phyloP scores from a whole-genome alignment of 805 yeast species.

The Saccharomyces eubayanus region DNA sequence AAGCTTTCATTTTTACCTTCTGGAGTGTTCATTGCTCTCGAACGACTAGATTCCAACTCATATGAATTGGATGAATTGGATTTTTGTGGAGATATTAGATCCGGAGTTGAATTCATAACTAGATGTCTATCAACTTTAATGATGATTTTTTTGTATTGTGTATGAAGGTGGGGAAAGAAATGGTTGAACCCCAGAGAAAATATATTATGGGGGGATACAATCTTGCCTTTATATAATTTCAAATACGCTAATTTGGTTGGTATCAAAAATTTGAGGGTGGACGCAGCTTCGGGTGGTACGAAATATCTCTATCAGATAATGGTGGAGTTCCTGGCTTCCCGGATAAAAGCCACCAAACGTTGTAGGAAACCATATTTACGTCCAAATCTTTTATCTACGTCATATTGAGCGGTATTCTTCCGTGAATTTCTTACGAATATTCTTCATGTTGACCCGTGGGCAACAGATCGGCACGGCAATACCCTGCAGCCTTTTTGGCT shows the following conservation, averaged over 20 bases:
- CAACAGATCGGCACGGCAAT: neutral
- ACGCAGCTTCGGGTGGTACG: constrained; percentile 27
- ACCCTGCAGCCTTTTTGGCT: neutral
- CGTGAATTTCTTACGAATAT: constrained; percentile 37
- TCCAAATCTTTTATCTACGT: constrained; percentile 48
- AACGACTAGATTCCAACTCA: constrained; percentile 8
- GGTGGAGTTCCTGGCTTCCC: neutral
- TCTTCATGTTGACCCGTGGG: neutral
- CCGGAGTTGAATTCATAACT: constrained; percentile 14
- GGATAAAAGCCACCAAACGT: neutral
- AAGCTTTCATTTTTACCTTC: constrained; percentile 11
- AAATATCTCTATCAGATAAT: neutral
- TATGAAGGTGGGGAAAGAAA: neutral
- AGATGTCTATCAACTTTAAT: neutral
- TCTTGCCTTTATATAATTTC: constrained; percentile 1
- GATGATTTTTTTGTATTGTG: neutral
- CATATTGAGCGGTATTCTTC: constrained; percentile 43
- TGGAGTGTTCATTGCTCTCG: constrained; percentile 15
- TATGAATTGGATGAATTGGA: constrained; percentile 9
- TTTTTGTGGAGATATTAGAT: constrained; percentile 10
- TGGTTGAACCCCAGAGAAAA: neutral
- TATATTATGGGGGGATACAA: constrained; percentile 1
- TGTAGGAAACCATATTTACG: constrained; percentile 50
- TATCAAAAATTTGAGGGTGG: constrained; percentile 21
- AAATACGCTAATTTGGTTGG: neutral